Evolutionary conservation across 202 grass and related monocot genomes (phyloP), one percentile per base, ranked within the genome.

Genomic region (Panicum hallii): DNA sequence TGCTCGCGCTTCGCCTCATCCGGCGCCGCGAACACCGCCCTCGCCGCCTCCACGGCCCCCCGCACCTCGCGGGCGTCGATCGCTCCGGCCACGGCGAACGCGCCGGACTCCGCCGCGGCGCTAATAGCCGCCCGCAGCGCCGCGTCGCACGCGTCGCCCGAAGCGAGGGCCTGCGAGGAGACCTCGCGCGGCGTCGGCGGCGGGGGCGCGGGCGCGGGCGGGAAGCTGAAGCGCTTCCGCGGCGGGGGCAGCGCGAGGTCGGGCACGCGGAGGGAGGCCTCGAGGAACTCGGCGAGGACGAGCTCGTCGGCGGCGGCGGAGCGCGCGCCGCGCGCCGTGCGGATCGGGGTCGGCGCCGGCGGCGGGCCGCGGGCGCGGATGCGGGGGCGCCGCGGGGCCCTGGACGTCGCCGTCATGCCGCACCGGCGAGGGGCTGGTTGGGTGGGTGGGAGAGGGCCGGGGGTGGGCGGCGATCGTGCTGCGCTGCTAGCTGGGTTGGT

Each of bases 261-360:
- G 66, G 93, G 96, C n/a, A 95, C 73, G 55, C 61, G 79, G 71
- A 95, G 81, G 30, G 93, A 95, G 19, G 61, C 55, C 63, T 95
- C 91, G 64, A 98, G 90, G 84, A 91, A 95, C 50, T 95, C 87
- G 60, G 89, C 70, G 55, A 98, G 84, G 42, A 89, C 70, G 19
- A 49, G 70, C 28, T 98, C 96, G 68, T 94, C 75, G n/a, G 92
- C 83, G 19, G 91, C 91, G 9, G 93, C 87, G 45, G 93, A 89
- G 26, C 91, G 89, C 19, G 23, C 49, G 4, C 95, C 91, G 43
- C 81, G 94, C 12, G 74, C 93, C 41, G 83, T 98, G 13, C 83
- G 75, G 83, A 98, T 93, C 83, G 93, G 95, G 30, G 91, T 90
- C 1, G 93, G 93, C 32, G 89, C 88, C 9, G 88, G 93, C 9